phyloP scores from a whole-genome alignment of 1,284 basidiomycete species.

The Sanguinoderma infundibulare region DNA sequence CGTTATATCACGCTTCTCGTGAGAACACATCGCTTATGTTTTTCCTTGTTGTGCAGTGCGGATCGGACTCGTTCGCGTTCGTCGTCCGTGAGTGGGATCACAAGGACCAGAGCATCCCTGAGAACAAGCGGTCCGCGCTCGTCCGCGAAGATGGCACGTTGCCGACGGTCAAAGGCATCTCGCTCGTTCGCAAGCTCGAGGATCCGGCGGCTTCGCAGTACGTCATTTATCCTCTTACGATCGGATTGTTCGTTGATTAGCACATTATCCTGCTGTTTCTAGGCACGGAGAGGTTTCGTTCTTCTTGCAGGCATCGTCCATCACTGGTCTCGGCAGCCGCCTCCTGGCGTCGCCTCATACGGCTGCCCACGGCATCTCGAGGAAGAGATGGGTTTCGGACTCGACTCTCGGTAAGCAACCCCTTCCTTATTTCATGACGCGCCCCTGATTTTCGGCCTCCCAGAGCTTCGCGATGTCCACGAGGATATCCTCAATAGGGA shows the following conservation, averaged over 20 bases:
- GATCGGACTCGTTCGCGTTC: conserved; percentile 50
- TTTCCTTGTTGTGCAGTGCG: conserved; percentile 41
- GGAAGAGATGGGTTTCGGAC: not conserved
- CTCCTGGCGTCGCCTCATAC: not conserved
- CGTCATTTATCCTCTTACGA: not conserved
- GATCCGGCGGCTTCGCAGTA: conserved; percentile 25
- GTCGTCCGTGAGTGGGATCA: conserved; percentile 46
- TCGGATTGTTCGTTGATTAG: not conserved
- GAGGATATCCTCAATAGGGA: not conserved
- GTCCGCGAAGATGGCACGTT: conserved; percentile 36
- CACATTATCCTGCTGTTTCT: not conserved
- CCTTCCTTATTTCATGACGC: too few species aligned
- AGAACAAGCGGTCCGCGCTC: conserved; percentile 32
- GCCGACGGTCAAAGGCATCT: conserved; percentile 43
- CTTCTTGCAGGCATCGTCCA: conserved; percentile 1
- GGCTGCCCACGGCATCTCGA: not conserved
- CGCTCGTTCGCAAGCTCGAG: conserved; percentile 45
- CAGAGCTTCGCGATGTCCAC: not conserved
- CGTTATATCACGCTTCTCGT: not conserved
- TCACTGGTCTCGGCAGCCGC: not conserved
- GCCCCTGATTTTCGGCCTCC: too few species aligned
- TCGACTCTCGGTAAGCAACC: not conserved
- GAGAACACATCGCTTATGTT: not conserved
- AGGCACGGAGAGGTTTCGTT: not conserved
- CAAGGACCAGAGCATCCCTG: conserved; percentile 45